Conservation (phyloP, 768 basidiomycete genomes). For the Pholiota conissans region DNA sequence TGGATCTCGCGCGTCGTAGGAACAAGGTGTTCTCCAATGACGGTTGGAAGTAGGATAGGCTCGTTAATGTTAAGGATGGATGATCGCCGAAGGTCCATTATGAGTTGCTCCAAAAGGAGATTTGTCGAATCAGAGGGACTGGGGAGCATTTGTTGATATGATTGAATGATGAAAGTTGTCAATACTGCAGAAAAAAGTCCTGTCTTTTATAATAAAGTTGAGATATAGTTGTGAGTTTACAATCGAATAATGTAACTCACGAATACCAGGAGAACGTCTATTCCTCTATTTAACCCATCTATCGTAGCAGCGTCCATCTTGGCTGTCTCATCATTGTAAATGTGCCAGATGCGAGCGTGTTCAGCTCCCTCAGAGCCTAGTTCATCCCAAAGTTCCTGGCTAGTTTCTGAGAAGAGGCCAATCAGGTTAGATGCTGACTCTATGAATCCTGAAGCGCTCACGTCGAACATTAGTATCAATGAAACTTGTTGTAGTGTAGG, state of each 20-base stretch:
- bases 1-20: constrained; percentile 25
- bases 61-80: constrained; percentile 11
- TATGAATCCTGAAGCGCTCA: neutral
- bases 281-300: constrained; percentile 41
- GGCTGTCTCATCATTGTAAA: constrained; percentile 40
- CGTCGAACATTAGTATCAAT: neutral
- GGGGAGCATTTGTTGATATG: constrained; percentile 38
- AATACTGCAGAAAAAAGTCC: constrained; percentile 44
- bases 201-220: constrained; percentile 25
- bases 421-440: neutral
- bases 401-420: neutral
- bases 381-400: constrained; percentile 19
- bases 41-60: constrained; percentile 1
- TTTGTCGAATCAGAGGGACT: constrained; percentile 34
- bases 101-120: constrained; percentile 30
- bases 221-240: neutral
- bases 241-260: constrained; percentile 24
- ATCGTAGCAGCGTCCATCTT: constrained; percentile 33
- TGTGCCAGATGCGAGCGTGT: constrained; percentile 38
- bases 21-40: neutral
- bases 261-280: constrained; percentile 46
- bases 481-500: neutral
- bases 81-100: constrained; percentile 19
- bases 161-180: constrained; percentile 44
- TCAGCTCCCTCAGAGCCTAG: constrained; percentile 34